phyloP scores from a whole-genome alignment of 2,329 filamentous ascomycete species.

The Colletotrichum phormii region DNA sequence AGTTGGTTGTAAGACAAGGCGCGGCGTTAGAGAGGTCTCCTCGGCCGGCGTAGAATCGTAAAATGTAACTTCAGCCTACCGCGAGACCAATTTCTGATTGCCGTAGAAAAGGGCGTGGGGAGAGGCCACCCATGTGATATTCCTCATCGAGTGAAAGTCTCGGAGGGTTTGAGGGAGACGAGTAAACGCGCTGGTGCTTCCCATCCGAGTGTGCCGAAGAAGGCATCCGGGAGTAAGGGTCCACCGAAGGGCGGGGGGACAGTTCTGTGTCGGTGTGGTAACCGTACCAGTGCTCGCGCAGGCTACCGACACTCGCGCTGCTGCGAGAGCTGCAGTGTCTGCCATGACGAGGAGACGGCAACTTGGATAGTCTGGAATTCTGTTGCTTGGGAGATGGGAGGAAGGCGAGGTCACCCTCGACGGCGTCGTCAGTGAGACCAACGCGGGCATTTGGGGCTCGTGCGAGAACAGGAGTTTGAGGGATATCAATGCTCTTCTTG shows the following conservation, averaged over 20 bases:
- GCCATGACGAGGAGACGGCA: conserved; percentile 49
- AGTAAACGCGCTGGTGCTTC: conserved; percentile 55
- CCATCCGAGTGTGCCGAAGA: conserved; percentile 38
- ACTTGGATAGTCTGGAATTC: conserved; percentile 65
- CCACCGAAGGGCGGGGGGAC: conserved; percentile 50
- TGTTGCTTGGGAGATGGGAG: conserved; percentile 64
- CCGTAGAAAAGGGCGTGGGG: conserved; percentile 60
- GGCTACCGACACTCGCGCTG: conserved; percentile 55
- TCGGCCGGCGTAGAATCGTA: background rate
- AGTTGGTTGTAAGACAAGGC: conserved; percentile 5
- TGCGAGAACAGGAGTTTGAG: conserved; percentile 64
- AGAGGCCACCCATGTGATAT: conserved; percentile 56
- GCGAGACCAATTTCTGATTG: conserved; percentile 64
- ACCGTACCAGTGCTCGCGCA: conserved; percentile 54
- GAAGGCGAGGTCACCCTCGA: conserved; percentile 72
- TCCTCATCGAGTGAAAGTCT: conserved; percentile 61
- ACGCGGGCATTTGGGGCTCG: conserved; percentile 71
- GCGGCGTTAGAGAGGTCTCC: background rate
- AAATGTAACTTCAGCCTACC: conserved; percentile 57
- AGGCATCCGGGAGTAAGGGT: conserved; percentile 38
- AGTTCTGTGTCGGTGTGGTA: conserved; percentile 49
- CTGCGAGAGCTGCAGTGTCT: conserved; percentile 60
- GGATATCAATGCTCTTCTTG: conserved; percentile 58
- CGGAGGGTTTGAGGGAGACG: conserved; percentile 56
- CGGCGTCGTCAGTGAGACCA: conserved; percentile 70